These are phyloP conservation scores for Beauveria asiatica DNA, from an alignment of 2,329 filamentous ascomycete species.

Conservation along the genomic window DNA sequence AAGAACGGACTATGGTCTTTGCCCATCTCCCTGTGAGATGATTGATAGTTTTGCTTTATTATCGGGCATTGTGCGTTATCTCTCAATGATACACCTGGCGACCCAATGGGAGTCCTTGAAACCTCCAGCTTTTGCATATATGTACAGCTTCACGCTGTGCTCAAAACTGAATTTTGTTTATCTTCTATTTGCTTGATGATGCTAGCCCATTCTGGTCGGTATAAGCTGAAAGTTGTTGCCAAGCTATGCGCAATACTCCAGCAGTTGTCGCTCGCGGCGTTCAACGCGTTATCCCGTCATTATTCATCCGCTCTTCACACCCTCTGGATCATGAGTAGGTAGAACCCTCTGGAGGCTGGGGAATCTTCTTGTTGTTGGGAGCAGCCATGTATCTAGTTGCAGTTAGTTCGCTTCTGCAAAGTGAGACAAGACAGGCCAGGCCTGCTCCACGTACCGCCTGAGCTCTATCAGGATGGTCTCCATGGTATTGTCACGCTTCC, in stretches of 20 bases:
- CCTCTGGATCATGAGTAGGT: conserved; percentile 27
- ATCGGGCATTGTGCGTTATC: too few relatives aligned
- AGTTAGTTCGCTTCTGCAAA: neutral
- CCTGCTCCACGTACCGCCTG: conserved; percentile 48
- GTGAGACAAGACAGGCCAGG: neutral
- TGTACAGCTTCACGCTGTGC: too few relatives aligned
- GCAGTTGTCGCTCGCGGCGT: neutral
- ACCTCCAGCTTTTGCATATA: neutral
- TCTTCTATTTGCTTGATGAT: neutral
- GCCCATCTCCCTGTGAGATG: too few relatives aligned
- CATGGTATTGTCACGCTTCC: conserved; percentile 92
- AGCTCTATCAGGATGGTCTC: conserved; percentile 87
- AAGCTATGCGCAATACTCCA: neutral
- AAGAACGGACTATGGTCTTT: too few relatives aligned
- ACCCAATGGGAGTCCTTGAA: neutral
- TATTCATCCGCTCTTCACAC: neutral
- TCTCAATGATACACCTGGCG: neutral
- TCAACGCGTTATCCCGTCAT: neutral
- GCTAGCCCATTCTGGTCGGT: neutral
- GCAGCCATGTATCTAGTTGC: conserved; percentile 78
- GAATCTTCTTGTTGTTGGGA: conserved; percentile 85
- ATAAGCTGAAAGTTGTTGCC: neutral
- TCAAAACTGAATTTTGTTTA: neutral
- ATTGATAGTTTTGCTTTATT: too few relatives aligned
- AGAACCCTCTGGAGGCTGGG: conserved; percentile 83